Base-by-base conservation (phyloP, 192 early-diverging fungal genomes). In the Mortierella claussenii region DNA sequence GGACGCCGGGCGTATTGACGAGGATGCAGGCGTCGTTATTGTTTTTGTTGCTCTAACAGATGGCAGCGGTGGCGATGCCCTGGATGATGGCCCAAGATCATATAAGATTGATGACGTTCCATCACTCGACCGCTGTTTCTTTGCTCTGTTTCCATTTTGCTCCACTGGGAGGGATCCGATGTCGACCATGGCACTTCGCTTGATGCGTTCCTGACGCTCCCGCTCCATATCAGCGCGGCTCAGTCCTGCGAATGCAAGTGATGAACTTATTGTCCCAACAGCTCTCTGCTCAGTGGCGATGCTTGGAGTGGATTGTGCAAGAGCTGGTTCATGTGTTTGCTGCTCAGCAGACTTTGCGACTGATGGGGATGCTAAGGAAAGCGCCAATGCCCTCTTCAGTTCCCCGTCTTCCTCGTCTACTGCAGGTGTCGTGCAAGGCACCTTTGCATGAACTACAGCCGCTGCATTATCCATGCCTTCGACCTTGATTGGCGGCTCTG, bases 211-310 rank as follows among this genome's bases (percentile, higher is more conserved):
- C 24, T 67, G 58, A 11, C 73, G 56, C 20, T 76, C 51, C 3
- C 32, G 21, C 10, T 76, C 73, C 73, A 76, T 61, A 24, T 76
- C 51, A 24, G 51, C 73, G 10, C 73, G 63, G 32, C 52, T 60
- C 13, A 51, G 15, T 1, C 58, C 46, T 0, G 40, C 50, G 36
- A 76, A 33, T 17, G 46, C 13, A 1, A 56, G 10, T 18, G 56
- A 15, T 13, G 37, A 40, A 10, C 8, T 40, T 40, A 40, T 40
- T 40, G 37, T 10, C 37, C 13, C 37, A 7, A 10, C 13, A 27
- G 17, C 3, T 53, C 30, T 32, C n/a, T n/a, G n/a, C n/a, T n/a
- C n/a, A n/a, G n/a, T n/a, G 30, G 50, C n/a, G 18, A 32, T 12
- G 8, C 28, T n/a, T 10, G 6, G 5, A 17, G 28, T 8, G 8